Conservation (phyloP, 345 rosid species). For the Populus euphratica region DNA sequence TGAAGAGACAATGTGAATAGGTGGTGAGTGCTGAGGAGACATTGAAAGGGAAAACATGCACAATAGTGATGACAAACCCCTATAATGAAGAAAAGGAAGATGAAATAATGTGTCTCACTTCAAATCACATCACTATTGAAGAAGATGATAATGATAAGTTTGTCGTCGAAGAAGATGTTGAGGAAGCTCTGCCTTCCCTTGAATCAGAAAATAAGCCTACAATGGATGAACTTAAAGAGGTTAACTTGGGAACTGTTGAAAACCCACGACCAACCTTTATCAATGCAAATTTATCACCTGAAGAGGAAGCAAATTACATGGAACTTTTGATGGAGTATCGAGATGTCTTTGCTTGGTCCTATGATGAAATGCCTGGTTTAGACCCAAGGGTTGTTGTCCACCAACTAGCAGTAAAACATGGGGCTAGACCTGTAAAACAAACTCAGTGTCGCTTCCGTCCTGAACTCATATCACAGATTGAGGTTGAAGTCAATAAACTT, state of each 20-base stretch:
- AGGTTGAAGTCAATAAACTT: too few relatives aligned
- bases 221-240: conserved; percentile 4
- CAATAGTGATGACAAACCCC: not conserved
- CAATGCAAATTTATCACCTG: not conserved
- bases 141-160: not conserved
- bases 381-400: too few relatives aligned
- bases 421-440: not conserved
- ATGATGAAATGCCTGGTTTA: too few relatives aligned
- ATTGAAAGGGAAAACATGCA: not conserved
- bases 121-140: not conserved
- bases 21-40: not conserved
- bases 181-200: not conserved
- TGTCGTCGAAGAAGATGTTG: not conserved
- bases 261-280: not conserved
- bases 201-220: not conserved
- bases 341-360: not conserved
- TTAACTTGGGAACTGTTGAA: not conserved
- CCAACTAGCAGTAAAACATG: not conserved
- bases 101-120: not conserved
- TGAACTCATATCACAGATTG: too few relatives aligned
- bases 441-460: too few relatives aligned
- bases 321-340: not conserved
- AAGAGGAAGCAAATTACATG: not conserved
- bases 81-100: not conserved
- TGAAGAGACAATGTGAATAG: too few relatives aligned